A percentile compares a stretch with the other conserved stretches of the same genome.
These are phyloP conservation scores for Xylaria sp. DNA, from an alignment of 2,329 filamentous ascomycete genomes.

Conservation along the genomic window DNA sequence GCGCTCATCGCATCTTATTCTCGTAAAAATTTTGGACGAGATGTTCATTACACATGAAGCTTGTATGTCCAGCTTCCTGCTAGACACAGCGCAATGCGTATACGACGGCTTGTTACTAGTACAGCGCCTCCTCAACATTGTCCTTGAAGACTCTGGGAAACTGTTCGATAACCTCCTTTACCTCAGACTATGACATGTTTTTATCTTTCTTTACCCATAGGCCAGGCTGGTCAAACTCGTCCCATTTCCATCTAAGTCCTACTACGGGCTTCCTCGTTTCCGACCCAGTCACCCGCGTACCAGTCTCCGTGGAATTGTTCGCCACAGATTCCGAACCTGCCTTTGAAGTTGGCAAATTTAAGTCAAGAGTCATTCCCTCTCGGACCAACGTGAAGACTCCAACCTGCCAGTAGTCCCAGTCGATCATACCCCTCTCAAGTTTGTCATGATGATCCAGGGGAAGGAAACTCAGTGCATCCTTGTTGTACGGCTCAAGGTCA, in stretches of 20 bases:
- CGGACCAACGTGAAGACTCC: not conserved
- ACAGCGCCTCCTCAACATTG: no score
- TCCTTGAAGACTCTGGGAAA: not conserved
- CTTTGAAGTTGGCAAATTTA: not conserved
- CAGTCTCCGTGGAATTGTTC: not conserved
- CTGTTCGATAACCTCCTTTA: not conserved
- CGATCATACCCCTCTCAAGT: not conserved
- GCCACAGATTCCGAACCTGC: not conserved
- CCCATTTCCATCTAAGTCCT: conserved; percentile 6
- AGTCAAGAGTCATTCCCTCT: not conserved
- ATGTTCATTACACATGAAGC: no score
- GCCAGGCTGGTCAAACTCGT: conserved; percentile 3
- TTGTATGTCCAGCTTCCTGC: no score
- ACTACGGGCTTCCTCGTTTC: conserved; percentile 2
- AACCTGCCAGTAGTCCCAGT: conserved; percentile 2
- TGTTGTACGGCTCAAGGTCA: not conserved
- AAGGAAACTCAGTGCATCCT: not conserved
- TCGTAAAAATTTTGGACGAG: no score
- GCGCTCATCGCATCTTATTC: no score
- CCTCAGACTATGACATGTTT: not conserved
- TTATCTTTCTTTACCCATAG: not conserved
- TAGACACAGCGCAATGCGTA: no score
- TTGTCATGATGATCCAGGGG: not conserved
- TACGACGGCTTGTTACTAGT: no score
- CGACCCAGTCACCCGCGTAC: not conserved